Percentiles rank a stretch among this genome's conserved stretches.
phyloP scores from a whole-genome alignment of 2,329 filamentous ascomycete species.

The Talaromyces sp. region DNA sequence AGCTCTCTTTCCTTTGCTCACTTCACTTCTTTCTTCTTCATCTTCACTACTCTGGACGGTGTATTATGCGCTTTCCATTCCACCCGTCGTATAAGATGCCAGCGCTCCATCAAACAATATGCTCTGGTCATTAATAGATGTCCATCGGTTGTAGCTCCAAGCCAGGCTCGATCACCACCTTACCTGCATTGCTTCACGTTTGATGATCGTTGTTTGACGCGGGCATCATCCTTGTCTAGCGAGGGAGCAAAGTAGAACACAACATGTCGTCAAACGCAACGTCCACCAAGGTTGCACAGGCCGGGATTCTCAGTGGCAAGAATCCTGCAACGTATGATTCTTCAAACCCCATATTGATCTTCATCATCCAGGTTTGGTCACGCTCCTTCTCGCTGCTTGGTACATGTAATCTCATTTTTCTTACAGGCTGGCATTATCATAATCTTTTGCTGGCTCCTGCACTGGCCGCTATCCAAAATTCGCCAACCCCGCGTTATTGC shows the following conservation, averaged over 20 bases:
- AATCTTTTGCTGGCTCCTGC: constrained; percentile 67
- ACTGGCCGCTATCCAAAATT: constrained; percentile 72
- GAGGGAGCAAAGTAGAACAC: neutral
- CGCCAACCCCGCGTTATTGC: constrained; percentile 79
- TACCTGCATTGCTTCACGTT: neutral
- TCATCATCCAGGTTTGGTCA: constrained; percentile 65
- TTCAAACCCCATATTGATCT: constrained; percentile 68
- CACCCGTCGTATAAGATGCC: neutral
- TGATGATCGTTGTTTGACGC: too few relatives aligned
- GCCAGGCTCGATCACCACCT: neutral
- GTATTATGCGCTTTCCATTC: too few relatives aligned
- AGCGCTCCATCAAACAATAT: neutral
- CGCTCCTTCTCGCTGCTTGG: neutral
- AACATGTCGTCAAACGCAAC: constrained; percentile 26
- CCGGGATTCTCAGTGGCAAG: constrained; percentile 66
- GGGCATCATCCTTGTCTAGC: too few relatives aligned
- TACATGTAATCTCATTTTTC: neutral
- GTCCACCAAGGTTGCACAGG: constrained; percentile 51
- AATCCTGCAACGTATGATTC: constrained; percentile 66
- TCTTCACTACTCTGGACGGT: too few relatives aligned
- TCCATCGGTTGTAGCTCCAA: neutral
- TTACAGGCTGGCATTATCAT: constrained; percentile 66
- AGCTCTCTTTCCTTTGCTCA: neutral
- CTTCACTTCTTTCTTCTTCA: neutral
- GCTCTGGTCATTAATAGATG: neutral